Percentiles rank a stretch among this genome's conserved stretches.
phyloP scores from a whole-genome alignment of 129 eudicot species.

The Pulicaria dysenterica region DNA sequence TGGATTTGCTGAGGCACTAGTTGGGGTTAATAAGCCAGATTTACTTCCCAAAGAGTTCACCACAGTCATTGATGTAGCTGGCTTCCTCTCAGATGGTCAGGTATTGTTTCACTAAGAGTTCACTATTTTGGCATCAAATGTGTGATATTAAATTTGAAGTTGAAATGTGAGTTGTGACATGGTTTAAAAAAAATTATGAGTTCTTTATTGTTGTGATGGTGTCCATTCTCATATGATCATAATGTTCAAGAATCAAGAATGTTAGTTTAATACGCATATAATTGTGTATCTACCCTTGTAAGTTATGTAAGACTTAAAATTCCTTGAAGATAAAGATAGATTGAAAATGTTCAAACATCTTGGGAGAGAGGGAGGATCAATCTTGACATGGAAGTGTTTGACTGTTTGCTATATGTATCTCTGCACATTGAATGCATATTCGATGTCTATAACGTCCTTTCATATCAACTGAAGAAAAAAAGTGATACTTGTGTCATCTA shows the following conservation, averaged over 20 bases:
- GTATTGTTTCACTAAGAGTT: constrained; percentile 30
- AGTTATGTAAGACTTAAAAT: not conserved
- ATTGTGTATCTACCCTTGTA: not conserved
- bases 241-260: not conserved
- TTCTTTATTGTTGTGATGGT: not conserved
- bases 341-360: not conserved
- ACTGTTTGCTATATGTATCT: too few species aligned
- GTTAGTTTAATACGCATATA: not conserved
- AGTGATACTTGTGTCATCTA: not conserved
- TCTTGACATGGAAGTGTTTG: too few species aligned
- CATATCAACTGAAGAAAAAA: too few species aligned
- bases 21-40: constrained; percentile 93
- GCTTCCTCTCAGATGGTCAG: constrained; percentile 96
- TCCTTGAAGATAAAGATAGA: not conserved
- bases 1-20: constrained; percentile 79
- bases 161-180: not conserved
- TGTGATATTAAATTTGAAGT: constrained; percentile 5
- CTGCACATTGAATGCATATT: too few species aligned
- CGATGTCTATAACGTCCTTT: too few species aligned
- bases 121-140: constrained; percentile 5
- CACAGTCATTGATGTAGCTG: constrained; percentile 92
- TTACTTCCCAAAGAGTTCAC: constrained; percentile 87
- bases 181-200: not conserved
- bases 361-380: too few species aligned
- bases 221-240: not conserved